Percentiles rank a stretch among this genome's conserved stretches.
These are phyloP conservation scores for Quercus suber DNA, from an alignment of 306 rosid species.

Conservation along the genomic window DNA sequence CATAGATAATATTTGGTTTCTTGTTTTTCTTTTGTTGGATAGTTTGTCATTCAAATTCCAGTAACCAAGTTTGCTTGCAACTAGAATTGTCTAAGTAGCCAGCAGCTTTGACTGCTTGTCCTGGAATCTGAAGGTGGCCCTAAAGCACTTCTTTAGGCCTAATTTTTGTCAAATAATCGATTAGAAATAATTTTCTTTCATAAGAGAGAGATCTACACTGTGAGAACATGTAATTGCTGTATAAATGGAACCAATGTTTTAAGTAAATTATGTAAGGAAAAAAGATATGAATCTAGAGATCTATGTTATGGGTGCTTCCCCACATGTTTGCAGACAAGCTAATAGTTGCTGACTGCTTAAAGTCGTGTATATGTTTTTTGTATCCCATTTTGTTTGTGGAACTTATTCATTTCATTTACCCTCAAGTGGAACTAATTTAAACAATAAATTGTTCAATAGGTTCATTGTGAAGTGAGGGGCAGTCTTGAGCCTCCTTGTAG, in stretches of 20 bases:
- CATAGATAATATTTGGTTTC: not conserved
- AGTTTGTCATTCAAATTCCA: not conserved
- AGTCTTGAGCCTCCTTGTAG: slow-evolving; percentile 82
- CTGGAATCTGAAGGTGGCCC: not conserved
- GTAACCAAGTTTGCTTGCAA: not conserved
- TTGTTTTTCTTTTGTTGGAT: not conserved
- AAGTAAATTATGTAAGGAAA: not conserved
- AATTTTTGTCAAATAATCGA: not conserved
- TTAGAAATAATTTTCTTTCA: not conserved
- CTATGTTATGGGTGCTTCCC: not conserved
- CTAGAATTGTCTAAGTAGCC: not conserved
- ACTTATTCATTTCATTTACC: not conserved
- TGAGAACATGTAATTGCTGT: not conserved
- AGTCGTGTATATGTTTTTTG: not conserved
- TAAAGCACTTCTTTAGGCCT: not conserved
- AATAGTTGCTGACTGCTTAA: not conserved
- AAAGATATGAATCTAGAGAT: not conserved
- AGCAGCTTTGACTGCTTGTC: not conserved
- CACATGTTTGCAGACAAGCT: not conserved
- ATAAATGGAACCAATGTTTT: not conserved
- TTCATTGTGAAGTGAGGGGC: slow-evolving; percentile 66
- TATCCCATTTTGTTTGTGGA: not conserved
- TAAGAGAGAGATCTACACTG: not conserved
- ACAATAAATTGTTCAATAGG: slow-evolving; percentile 33
- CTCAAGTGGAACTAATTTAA: slow-evolving; percentile 14